Conservation (phyloP, 2,329 filamentous ascomycete genomes). For the Xylariaceae sp. region DNA sequence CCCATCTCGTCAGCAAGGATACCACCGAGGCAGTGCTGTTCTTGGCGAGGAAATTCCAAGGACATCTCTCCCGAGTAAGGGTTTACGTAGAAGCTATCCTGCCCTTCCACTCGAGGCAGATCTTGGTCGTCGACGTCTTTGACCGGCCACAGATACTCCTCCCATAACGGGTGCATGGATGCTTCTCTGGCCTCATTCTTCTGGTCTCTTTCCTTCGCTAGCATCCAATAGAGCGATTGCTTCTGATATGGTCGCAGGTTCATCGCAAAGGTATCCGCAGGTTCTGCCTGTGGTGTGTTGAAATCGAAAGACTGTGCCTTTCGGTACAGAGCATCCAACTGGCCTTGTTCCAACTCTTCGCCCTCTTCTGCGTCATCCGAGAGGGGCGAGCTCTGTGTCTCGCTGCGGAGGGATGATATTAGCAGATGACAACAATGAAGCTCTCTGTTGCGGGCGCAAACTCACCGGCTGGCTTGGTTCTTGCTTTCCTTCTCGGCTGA, state of each 20-base stretch:
- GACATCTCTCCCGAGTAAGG: constrained; percentile 94
- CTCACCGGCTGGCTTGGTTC: constrained; percentile 30
- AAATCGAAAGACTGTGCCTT: constrained; percentile 98
- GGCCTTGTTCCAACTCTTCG: constrained; percentile 87
- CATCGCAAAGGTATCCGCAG: constrained; percentile 76
- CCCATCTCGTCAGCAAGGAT: constrained; percentile 98
- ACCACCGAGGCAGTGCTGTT: constrained; percentile 90
- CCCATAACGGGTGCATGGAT: constrained; percentile 97
- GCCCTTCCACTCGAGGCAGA: constrained; percentile 58
- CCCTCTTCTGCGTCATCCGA: constrained; percentile 74
- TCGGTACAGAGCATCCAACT: constrained; percentile 87
- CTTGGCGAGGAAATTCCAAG: constrained; percentile 84
- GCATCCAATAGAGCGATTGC: constrained; percentile 94
- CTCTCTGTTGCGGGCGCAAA: too few species aligned
- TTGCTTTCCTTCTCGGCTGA: constrained; percentile 71
- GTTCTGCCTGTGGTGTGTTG: constrained; percentile 78
- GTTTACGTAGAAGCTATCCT: constrained; percentile 85
- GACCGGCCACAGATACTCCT: constrained; percentile 84
- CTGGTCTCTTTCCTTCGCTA: constrained; percentile 81
- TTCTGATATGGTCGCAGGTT: constrained; percentile 87
- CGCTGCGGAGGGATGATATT: constrained; percentile 16
- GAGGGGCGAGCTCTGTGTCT: constrained; percentile 41
- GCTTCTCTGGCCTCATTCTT: constrained; percentile 59
- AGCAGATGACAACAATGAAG: too few species aligned
- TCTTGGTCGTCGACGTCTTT: constrained; percentile 83